Evolutionary conservation across 2,329 filamentous ascomycete species (phyloP).

Genomic region (Colletotrichum scovillei): DNA sequence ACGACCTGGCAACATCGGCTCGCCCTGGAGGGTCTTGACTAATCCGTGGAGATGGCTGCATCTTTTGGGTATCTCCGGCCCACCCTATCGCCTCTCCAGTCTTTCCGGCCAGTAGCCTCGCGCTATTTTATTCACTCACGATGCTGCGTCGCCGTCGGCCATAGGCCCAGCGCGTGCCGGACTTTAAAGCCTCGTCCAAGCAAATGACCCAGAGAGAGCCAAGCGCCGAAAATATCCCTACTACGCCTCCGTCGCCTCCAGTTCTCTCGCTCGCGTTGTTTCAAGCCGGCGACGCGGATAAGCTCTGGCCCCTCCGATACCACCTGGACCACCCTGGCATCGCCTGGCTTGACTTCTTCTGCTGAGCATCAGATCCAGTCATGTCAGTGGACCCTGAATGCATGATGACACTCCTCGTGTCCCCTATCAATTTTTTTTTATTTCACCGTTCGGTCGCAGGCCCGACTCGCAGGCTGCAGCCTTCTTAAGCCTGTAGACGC

Average conservation of each 20-base stretch:
- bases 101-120: conserved; percentile 27
- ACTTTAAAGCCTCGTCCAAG: conserved; percentile 28
- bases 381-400: conserved; percentile 33
- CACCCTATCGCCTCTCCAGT: conserved; percentile 24
- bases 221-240: conserved; percentile 31
- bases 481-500: neutral
- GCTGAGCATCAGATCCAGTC: conserved; percentile 23
- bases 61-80: conserved; percentile 27
- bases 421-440: conserved; percentile 2
- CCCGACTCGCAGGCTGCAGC: conserved; percentile 8
- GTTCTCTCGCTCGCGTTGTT: conserved; percentile 26
- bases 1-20: conserved; percentile 24
- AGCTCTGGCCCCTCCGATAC: conserved; percentile 24
- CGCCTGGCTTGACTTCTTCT: conserved; percentile 3
- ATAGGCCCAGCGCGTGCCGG: conserved; percentile 13
- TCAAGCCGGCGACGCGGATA: conserved; percentile 34
- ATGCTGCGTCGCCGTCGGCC: conserved; percentile 20
- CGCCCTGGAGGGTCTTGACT: conserved; percentile 21
- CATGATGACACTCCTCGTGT: conserved; percentile 31
- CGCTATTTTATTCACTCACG: conserved; percentile 30
- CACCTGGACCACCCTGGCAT: conserved; percentile 22
- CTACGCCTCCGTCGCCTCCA: conserved; percentile 1
- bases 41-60: conserved; percentile 32
- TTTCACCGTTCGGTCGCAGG: conserved; percentile 15
- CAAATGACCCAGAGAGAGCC: conserved; percentile 6